Evolutionary conservation across 2,329 filamentous ascomycete genomes (phyloP).

Genomic region (Sporothrix curviconia): DNA sequence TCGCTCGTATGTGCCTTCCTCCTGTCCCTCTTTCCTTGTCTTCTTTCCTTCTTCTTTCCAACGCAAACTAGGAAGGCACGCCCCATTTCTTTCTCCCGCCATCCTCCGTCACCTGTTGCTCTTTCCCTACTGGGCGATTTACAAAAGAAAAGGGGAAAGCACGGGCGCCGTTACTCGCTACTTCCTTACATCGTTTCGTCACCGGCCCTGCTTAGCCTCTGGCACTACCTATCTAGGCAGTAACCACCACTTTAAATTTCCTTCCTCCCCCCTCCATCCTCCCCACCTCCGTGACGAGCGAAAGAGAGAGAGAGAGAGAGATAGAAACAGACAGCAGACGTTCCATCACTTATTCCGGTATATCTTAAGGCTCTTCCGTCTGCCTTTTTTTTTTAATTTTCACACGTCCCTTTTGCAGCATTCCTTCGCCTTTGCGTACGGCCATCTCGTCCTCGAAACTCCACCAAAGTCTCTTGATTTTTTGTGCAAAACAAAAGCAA

Average conservation of each 20-base stretch:
- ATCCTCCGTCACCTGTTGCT: not conserved
- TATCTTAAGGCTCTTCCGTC: too few species aligned
- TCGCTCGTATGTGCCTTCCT: too few species aligned
- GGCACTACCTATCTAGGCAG: constrained; percentile 17
- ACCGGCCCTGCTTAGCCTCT: constrained; percentile 10
- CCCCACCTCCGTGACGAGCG: not conserved
- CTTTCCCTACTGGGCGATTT: constrained; percentile 3
- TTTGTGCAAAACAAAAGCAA: too few species aligned
- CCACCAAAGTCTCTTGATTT: not conserved
- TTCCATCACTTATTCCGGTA: not conserved
- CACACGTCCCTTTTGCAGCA: too few species aligned
- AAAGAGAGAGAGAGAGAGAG: too few species aligned
- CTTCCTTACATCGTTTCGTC: constrained; percentile 9
- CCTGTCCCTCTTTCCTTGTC: not conserved
- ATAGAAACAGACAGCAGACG: not conserved
- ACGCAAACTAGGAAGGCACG: not conserved
- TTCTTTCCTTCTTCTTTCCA: not conserved
- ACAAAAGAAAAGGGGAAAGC: not conserved
- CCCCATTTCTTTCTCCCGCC: not conserved
- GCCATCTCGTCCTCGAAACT: not conserved
- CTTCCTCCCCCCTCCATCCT: not conserved
- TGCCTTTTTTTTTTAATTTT: too few species aligned
- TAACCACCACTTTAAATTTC: not conserved
- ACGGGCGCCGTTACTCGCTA: not conserved
- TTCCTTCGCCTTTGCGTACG: not conserved